Conservation (phyloP, 371 early-diverging fungal genomes). For the Chytridium lagenaria region DNA sequence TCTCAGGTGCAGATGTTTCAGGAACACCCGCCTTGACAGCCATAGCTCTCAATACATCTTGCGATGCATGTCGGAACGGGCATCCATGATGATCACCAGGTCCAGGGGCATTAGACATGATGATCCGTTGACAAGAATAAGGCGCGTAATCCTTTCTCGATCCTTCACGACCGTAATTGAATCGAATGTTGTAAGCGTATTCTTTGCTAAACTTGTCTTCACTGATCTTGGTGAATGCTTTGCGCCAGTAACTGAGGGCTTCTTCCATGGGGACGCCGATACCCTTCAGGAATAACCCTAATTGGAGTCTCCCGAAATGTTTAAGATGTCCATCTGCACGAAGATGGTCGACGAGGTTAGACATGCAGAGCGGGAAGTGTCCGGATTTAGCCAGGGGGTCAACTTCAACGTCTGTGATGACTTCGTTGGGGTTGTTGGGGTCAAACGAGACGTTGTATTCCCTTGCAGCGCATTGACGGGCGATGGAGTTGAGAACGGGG, state of each 20-base stretch:
- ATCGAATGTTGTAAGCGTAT: slow-evolving; percentile 96
- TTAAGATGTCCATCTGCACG: slow-evolving; percentile 79
- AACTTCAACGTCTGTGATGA: slow-evolving; percentile 32
- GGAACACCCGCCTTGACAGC: slow-evolving; percentile 61
- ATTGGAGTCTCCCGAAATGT: slow-evolving; percentile 91
- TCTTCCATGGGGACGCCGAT: slow-evolving; percentile 91
- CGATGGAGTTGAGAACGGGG: slow-evolving; percentile 85
- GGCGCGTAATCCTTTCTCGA: slow-evolving; percentile 90
- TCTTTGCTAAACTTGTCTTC: slow-evolving; percentile 92
- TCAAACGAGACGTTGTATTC: slow-evolving; percentile 30
- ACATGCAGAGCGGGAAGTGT: slow-evolving; percentile 95
- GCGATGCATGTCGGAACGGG: slow-evolving; percentile 88
- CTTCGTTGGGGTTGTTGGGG: background rate
- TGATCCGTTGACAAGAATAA: slow-evolving; percentile 92
- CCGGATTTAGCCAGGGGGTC: slow-evolving; percentile 41
- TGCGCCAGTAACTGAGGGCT: slow-evolving; percentile 91
- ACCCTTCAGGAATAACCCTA: slow-evolving; percentile 93
- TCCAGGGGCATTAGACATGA: slow-evolving; percentile 76
- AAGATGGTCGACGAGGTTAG: slow-evolving; percentile 73
- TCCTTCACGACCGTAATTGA: slow-evolving; percentile 99
- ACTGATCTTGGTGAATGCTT: slow-evolving; percentile 72
- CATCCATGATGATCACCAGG: slow-evolving; percentile 93
- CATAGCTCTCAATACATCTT: slow-evolving; percentile 64
- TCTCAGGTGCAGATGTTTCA: slow-evolving; percentile 64
- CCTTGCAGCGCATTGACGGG: slow-evolving; percentile 79